phyloP scores from a whole-genome alignment of 176 grass and related monocot genomes.

The Puya raimondii region DNA sequence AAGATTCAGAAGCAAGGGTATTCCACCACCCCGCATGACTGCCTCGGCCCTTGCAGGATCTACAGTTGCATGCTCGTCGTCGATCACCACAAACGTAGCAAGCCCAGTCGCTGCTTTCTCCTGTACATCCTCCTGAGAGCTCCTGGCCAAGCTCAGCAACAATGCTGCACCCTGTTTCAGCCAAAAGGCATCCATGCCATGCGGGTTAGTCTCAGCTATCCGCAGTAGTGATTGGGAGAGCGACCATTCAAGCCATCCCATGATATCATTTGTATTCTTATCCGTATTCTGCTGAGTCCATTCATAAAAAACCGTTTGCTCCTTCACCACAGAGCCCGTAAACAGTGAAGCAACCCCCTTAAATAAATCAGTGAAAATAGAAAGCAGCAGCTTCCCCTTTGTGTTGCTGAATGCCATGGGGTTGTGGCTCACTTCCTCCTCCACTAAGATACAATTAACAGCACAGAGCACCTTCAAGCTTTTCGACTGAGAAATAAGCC shows the following conservation, averaged over 20 bases:
- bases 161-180: conserved; percentile 65
- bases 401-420: conserved; percentile 53
- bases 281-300: conserved; percentile 43
- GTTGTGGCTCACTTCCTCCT: conserved; percentile 58
- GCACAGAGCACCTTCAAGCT: conserved; percentile 59
- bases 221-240: conserved; percentile 72
- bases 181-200: conserved; percentile 89
- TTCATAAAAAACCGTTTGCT: conserved; percentile 50
- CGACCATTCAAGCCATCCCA: conserved; percentile 86
- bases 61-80: conserved; percentile 85
- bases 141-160: conserved; percentile 67
- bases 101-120: conserved; percentile 81
- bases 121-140: conserved; percentile 82
- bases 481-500: conserved; percentile 64
- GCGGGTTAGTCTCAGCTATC: conserved; percentile 64
- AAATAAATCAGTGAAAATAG: conserved; percentile 47
- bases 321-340: conserved; percentile 29
- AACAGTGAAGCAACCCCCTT: conserved; percentile 52
- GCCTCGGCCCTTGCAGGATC: conserved; percentile 81
- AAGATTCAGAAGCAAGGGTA: conserved; percentile 76
- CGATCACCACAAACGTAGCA: conserved; percentile 94
- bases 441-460: conserved; percentile 54
- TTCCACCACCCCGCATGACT: conserved; percentile 81
- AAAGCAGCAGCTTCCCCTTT: conserved; percentile 77
- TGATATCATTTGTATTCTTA: conserved; percentile 45